Percentiles rank a stretch among this genome's conserved stretches.
Conservation (phyloP, 257 asterid genomes). For the Eucommia ulmoides region DNA sequence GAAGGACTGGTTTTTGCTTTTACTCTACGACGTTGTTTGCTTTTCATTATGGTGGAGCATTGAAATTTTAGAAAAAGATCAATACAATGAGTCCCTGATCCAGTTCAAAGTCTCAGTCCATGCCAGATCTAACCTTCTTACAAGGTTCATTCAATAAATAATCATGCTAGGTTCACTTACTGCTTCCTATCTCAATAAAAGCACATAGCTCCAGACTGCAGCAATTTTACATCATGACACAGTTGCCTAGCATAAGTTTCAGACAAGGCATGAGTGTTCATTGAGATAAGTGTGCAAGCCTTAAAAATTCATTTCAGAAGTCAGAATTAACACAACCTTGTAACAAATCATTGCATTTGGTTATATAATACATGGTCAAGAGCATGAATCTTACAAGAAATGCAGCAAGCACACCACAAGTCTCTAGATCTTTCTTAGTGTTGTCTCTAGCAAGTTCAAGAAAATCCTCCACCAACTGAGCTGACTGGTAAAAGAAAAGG, state of each 20-base stretch:
- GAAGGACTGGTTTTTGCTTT: not conserved
- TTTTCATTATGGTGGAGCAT: too few relatives aligned
- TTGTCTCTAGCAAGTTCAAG: constrained; percentile 30
- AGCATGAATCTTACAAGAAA: constrained; percentile 22
- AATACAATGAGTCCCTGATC: not conserved
- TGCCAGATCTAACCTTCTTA: not conserved
- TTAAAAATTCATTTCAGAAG: not conserved
- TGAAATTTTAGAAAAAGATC: too few relatives aligned
- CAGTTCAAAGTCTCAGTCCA: not conserved
- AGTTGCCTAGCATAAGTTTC: not conserved
- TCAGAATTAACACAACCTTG: not conserved
- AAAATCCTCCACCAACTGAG: constrained; percentile 36
- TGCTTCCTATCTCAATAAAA: not conserved
- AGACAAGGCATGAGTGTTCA: not conserved
- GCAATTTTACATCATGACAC: not conserved
- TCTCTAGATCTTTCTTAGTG: constrained; percentile 31
- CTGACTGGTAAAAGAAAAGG: constrained; percentile 16
- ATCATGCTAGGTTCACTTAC: not conserved
- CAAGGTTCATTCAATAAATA: not conserved
- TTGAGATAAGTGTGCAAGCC: not conserved
- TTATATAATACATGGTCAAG: not conserved
- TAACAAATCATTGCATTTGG: not conserved
- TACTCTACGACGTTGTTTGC: not conserved
- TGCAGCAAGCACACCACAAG: constrained; percentile 53
- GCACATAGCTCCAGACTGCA: not conserved